Evolutionary conservation across 2,329 filamentous ascomycete genomes (phyloP), one percentile per base, ranked within the genome.

Genomic region (Trichoderma atroviride): DNA sequence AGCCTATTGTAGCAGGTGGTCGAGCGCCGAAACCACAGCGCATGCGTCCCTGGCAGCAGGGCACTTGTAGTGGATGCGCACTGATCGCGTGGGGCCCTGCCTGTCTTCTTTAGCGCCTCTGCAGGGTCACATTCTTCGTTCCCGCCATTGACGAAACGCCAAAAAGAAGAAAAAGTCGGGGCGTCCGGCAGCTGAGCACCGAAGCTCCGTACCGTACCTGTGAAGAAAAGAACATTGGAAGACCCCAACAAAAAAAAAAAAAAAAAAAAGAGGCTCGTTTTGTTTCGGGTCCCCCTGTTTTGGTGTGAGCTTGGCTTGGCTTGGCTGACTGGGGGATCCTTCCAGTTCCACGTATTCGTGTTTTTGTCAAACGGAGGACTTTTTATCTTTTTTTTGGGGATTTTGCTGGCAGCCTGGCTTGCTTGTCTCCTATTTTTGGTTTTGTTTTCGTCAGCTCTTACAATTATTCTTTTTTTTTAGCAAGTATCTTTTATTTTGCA

Each of bases 51-150:
- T 24, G 22, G 50, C 62, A 56, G 62, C 62, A 65, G 62, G 62
- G 62, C 52, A 37, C 1, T 58, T 58, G 24, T 66, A 58, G 53
- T 66, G 63, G 53, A 52, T 66, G 63, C 63, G 63, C 63, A 35
- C 53, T 58, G 53, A 59, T 57, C 62, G 52, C 62, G 62, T 65
- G 62, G 62, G 35, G 16, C 40, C 7, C 40, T 16, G 40, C 40
- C 24, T 35, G 33, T 35, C 35, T 24, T 47, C 37, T 47, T 47
- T 65, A 65, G 62, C 62, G 53, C 35, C 4, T 55, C 33, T 57
- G 10, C 35, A 65, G 62, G 52, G 62, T 65, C 62, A 65, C 62
- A 56, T 40, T 64, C 50, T 13, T 35, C 33, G 14, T 13, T 35
- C 33, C 33, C 11, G 33, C 33, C n/a, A 19, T n/a, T 19, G 24